A percentile compares a stretch with the other conserved stretches of the same genome.
These are phyloP conservation scores for Epichloe bromicola DNA, from an alignment of 2,329 filamentous ascomycete genomes.

Conservation along the genomic window DNA sequence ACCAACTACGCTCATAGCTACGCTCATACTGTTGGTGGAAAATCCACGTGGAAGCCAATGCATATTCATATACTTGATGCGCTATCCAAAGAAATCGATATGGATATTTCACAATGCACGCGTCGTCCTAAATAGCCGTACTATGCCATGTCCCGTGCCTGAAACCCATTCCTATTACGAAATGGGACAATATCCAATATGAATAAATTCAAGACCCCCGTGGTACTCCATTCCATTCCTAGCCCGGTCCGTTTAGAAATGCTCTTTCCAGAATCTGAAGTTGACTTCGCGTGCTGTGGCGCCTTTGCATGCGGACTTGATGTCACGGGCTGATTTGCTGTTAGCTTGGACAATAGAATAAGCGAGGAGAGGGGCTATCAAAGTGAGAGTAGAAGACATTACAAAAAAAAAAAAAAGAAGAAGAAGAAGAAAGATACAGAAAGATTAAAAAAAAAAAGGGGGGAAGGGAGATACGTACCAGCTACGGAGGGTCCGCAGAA, in stretches of 20 bases:
- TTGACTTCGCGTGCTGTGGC: constrained; percentile 66
- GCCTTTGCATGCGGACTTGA: constrained; percentile 65
- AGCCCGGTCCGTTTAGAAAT: constrained; percentile 40
- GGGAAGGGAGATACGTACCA: constrained; percentile 24
- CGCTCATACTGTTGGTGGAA: too few relatives aligned
- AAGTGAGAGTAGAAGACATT: too few relatives aligned
- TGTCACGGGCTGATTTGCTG: constrained; percentile 56
- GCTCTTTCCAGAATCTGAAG: constrained; percentile 99
- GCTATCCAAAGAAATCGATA: too few relatives aligned
- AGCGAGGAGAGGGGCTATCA: neutral
- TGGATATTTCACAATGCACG: too few relatives aligned
- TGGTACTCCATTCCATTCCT: neutral
- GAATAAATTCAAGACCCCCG: neutral
- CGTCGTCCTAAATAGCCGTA: too few relatives aligned
- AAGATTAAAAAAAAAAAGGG: too few relatives aligned
- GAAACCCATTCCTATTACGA: neutral
- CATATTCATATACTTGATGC: too few relatives aligned
- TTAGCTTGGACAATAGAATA: neutral
- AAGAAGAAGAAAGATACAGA: too few relatives aligned
- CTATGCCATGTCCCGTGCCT: too few relatives aligned
- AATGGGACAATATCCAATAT: neutral
- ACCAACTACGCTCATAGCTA: too few relatives aligned
- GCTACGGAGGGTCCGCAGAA: constrained; percentile 81
- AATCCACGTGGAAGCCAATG: too few relatives aligned
- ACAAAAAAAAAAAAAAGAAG: neutral